Percentiles rank a stretch among this genome's conserved stretches.
Conservation (phyloP, 495 filamentous ascomycete genomes). For the Xylaria telfairii region DNA sequence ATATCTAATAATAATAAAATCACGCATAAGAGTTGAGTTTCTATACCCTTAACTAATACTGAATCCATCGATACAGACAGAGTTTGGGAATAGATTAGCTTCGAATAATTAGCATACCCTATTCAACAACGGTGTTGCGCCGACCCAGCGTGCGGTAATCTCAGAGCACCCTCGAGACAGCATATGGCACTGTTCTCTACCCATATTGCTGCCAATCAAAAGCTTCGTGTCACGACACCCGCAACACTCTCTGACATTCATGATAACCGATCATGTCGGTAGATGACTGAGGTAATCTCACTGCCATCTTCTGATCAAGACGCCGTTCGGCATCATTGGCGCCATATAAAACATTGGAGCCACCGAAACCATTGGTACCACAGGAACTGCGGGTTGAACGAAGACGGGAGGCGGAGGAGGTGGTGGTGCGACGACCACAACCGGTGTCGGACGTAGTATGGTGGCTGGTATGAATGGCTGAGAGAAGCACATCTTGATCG, state of each 20-base stretch:
- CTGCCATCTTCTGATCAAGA: background rate
- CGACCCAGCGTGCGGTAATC: background rate
- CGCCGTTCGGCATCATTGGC: conserved; percentile 2
- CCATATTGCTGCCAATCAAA: background rate
- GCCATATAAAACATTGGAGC: background rate
- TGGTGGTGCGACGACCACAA: conserved; percentile 14
- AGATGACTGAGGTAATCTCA: background rate
- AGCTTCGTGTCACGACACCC: background rate
- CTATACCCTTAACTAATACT: too few species aligned
- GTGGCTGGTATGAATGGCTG: conserved; percentile 1
- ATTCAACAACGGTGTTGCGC: too few species aligned
- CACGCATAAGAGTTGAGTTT: background rate
- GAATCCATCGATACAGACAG: too few species aligned
- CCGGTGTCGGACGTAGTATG: background rate
- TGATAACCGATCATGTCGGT: background rate
- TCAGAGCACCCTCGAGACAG: background rate
- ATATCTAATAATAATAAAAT: background rate
- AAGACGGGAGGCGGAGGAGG: conserved; percentile 1
- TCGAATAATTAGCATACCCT: background rate
- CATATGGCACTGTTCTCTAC: background rate
- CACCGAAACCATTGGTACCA: background rate
- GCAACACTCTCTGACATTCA: background rate
- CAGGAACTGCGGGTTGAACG: background rate
- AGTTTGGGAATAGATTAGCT: background rate
- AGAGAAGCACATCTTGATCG: conserved; percentile 2